Percentiles rank a stretch among this genome's conserved stretches.
Conservation (phyloP, 805 yeast species). For the Starmerella cellae region DNA sequence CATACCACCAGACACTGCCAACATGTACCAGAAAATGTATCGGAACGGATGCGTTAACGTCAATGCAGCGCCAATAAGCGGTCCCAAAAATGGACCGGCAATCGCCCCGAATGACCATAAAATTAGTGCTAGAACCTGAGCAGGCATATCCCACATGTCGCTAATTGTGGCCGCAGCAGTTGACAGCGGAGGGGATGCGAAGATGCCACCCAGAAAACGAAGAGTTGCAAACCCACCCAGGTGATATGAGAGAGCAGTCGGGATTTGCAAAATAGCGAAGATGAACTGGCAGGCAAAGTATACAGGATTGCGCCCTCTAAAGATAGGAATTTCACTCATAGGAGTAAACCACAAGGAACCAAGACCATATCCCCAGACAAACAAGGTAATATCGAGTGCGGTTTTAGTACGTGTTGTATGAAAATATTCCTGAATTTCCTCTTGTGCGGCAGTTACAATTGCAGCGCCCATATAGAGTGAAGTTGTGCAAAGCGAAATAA, state of each 20-base stretch:
- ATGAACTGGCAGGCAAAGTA: constrained; percentile 36
- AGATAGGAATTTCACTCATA: constrained; percentile 36
- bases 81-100: constrained; percentile 45
- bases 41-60: constrained; percentile 38
- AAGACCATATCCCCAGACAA: constrained; percentile 47
- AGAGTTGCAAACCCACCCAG: constrained; percentile 39
- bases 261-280: constrained; percentile 42
- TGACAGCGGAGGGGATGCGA: constrained; percentile 43
- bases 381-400: constrained; percentile 39
- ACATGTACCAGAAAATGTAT: constrained; percentile 42
- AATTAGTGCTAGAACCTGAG: constrained; percentile 36
- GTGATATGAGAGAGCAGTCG: constrained; percentile 39
- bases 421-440: constrained; percentile 32
- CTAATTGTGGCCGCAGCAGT: constrained; percentile 48
- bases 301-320: constrained; percentile 38
- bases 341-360: constrained; percentile 48
- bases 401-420: constrained; percentile 34
- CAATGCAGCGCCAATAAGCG: constrained; percentile 43
- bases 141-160: constrained; percentile 35
- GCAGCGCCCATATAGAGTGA: constrained; percentile 50
- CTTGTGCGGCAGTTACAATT: constrained; percentile 43
- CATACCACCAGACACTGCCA: constrained; percentile 30
- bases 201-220: constrained; percentile 42
- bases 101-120: constrained; percentile 43
- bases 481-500: constrained; percentile 35